Evolutionary conservation across 768 basidiomycete species (phyloP), one percentile per base, ranked within the genome.

Genomic region (Leccinum pellstonianum): DNA sequence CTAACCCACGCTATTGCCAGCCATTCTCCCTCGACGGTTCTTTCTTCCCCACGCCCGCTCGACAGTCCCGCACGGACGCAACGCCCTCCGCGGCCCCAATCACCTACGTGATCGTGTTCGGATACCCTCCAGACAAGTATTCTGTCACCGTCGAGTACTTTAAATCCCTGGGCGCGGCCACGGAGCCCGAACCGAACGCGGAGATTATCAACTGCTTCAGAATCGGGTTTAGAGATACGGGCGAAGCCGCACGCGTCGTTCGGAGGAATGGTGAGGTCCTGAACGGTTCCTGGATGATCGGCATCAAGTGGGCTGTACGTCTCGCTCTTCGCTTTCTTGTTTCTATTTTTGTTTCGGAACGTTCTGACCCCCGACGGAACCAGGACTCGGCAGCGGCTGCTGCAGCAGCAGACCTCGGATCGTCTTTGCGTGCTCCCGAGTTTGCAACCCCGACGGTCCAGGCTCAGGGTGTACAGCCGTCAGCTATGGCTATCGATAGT

Each of bases 91-190:
- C 76, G 5, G 52, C 74, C 11, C 80, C 83, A 27, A 77, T 82
- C 3, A 70, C 82, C 29, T 88, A 87, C 66, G 79, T 95, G 37
- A 79, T 93, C 67, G 85, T 95, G 54, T 95, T 93, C 61, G 93
- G 93, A n/a, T 95, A 93, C 70, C 92, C 93, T 5, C 77, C 84
- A 33, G 90, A 93, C 72, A 86, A 86, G 67, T 90, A 88, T 70
- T 84, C 82, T 55, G 69, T 86, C 15, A 85, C 88, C 0, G 84
- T 83, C 15, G 88, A 89, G 66, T 89, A 89, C 71, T 89, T 92
- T 77, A 82, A 81, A 64, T 84, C 86, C 1, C 75, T 95, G 21
- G 91, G 90, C 8, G 83, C 84, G 14, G 76, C 86, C 35, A 87
- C 88, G 3, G 87, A 88, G 17, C 79, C 87, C 0, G 86, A 91